Evolutionary conservation across 2,329 filamentous ascomycete species (phyloP).

Genomic region (Monilinia laxa): DNA sequence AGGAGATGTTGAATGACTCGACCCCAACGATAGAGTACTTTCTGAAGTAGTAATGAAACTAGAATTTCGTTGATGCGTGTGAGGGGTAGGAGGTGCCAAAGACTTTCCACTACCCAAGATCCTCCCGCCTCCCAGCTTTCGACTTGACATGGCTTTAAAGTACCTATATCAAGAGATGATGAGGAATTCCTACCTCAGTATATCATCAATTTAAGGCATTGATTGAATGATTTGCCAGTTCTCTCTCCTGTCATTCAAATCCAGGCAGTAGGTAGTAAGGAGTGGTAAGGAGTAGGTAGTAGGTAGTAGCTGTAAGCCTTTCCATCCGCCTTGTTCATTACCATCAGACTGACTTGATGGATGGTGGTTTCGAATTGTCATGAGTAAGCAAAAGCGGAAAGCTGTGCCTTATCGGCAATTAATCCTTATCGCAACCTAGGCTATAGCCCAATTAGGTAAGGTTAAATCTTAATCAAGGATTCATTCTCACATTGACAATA

Average conservation of each 20-base stretch:
- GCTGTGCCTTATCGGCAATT: slow-evolving; percentile 14
- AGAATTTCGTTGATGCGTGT: slow-evolving; percentile 40
- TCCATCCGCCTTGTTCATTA: slow-evolving; percentile 10
- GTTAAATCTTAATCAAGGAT: too few species aligned
- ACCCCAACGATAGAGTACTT: slow-evolving; percentile 77
- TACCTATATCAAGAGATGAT: slow-evolving; percentile 25
- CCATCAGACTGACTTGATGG: too few species aligned
- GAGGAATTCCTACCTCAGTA: slow-evolving; percentile 28
- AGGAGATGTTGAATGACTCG: slow-evolving; percentile 64
- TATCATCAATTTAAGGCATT: slow-evolving; percentile 34
- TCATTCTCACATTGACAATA: too few species aligned
- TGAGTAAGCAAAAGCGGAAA: slow-evolving; percentile 18
- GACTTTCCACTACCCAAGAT: slow-evolving; percentile 84
- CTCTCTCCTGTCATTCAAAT: background rate
- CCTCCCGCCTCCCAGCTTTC: slow-evolving; percentile 88
- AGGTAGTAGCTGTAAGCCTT: background rate
- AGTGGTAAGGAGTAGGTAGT: too few species aligned
- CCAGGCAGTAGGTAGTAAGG: too few species aligned
- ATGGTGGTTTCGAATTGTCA: slow-evolving; percentile 13
- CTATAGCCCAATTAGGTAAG: too few species aligned
- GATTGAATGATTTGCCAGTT: background rate
- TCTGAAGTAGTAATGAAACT: slow-evolving; percentile 56
- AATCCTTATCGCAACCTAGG: background rate
- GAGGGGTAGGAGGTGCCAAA: slow-evolving; percentile 64
- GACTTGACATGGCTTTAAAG: slow-evolving; percentile 64